Conservation (phyloP, 1,139 yeast genomes). For the Candida dubliniensis region DNA sequence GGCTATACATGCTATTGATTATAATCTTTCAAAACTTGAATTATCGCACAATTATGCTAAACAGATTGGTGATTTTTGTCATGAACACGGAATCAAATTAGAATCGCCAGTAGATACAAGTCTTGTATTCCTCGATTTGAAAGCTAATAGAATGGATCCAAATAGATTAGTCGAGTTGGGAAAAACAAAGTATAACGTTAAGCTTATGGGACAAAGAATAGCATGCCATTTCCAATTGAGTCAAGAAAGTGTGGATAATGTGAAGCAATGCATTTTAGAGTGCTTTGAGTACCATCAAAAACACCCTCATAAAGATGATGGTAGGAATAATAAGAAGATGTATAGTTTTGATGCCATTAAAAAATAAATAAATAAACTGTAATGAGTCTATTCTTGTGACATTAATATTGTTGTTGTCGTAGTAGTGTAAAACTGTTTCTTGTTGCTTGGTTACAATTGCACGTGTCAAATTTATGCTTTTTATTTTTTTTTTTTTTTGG, state of each 20-base stretch:
- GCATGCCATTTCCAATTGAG: conserved; percentile 85
- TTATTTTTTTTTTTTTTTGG: too few species aligned
- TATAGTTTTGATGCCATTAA: conserved; percentile 30
- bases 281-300: conserved; percentile 46
- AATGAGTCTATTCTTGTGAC: too few species aligned
- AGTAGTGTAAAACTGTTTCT: too few species aligned
- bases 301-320: conserved; percentile 25
- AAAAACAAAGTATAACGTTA: conserved; percentile 55
- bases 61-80: conserved; percentile 63
- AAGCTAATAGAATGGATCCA: conserved; percentile 59
- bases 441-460: not conserved
- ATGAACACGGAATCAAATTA: conserved; percentile 46
- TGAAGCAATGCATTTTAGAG: conserved; percentile 61
- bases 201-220: conserved; percentile 70
- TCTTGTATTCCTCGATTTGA: conserved; percentile 76
- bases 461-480: not conserved
- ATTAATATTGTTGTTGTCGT: too few species aligned
- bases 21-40: conserved; percentile 62
- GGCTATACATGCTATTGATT: conserved; percentile 78
- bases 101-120: conserved; percentile 83
- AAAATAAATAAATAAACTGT: conserved; percentile 2
- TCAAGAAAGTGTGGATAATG: conserved; percentile 61
- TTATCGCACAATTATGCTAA: conserved; percentile 69
- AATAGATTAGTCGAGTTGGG: conserved; percentile 56
- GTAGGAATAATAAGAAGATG: conserved; percentile 31